Evolutionary conservation across 2,329 filamentous ascomycete genomes (phyloP).

Genomic region (Botrytis medusae): DNA sequence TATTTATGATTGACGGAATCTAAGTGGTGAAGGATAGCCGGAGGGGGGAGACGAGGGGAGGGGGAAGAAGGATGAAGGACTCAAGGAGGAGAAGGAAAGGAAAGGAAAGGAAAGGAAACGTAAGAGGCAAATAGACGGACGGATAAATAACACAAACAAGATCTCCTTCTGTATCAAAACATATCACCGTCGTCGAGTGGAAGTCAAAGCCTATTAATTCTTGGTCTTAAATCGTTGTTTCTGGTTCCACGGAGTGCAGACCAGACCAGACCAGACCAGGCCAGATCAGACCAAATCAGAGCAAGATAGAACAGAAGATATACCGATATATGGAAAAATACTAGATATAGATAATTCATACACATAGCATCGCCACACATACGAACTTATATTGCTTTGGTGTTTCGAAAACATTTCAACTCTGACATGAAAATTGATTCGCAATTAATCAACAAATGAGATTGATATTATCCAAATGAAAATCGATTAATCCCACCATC

Average conservation of each 20-base stretch:
- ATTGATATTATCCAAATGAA: conserved; percentile 2
- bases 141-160: neutral
- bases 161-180: neutral
- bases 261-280: neutral
- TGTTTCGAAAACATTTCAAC: neutral
- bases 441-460: neutral
- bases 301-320: neutral
- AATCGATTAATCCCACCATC: neutral
- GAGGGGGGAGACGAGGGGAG: neutral
- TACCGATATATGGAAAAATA: neutral
- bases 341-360: neutral
- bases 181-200: neutral
- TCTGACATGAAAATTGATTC: neutral
- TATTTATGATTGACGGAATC: neutral
- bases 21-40: neutral
- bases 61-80: neutral
- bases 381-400: neutral
- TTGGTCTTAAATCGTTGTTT: neutral
- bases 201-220: neutral
- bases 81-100: neutral
- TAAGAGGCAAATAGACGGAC: neutral
- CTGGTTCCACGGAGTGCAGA: neutral
- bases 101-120: neutral
- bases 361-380: neutral
- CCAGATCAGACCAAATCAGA: too few species aligned